phyloP scores from a whole-genome alignment of 1,284 basidiomycete species.

The Neonothopanus nambi region DNA sequence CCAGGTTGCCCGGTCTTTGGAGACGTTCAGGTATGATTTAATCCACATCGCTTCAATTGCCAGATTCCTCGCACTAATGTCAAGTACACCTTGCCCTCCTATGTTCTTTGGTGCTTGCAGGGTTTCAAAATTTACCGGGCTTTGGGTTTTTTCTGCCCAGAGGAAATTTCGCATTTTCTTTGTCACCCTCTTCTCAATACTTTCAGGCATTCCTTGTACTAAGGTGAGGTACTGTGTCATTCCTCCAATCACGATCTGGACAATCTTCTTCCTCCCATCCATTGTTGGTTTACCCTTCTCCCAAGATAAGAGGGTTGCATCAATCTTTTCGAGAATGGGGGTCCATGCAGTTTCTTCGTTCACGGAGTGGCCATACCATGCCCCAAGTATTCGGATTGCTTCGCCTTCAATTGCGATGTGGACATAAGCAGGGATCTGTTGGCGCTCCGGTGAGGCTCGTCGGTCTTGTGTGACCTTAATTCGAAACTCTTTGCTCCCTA shows the following conservation, averaged over 20 bases:
- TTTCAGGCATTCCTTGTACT: constrained; percentile 15
- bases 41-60: constrained; percentile 24
- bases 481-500: constrained; percentile 25
- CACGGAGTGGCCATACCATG: not conserved
- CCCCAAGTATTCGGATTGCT: constrained; percentile 23
- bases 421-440: constrained; percentile 19
- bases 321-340: constrained; percentile 19
- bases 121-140: constrained; percentile 22
- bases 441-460: not conserved
- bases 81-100: constrained; percentile 24
- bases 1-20: constrained; percentile 18
- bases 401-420: constrained; percentile 27
- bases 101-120: constrained; percentile 15
- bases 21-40: constrained; percentile 18
- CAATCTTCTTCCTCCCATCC: constrained; percentile 17
- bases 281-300: constrained; percentile 16
- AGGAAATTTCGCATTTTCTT: constrained; percentile 22
- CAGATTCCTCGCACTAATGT: constrained; percentile 24
- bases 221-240: constrained; percentile 23
- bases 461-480: constrained; percentile 15
- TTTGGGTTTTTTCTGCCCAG: constrained; percentile 21
- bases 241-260: constrained; percentile 19
- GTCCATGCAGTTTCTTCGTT: not conserved
- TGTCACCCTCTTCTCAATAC: not conserved
- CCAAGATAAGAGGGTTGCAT: constrained; percentile 12